Base-by-base conservation (phyloP, 768 basidiomycete genomes). In the Lactarius sp. region DNA sequence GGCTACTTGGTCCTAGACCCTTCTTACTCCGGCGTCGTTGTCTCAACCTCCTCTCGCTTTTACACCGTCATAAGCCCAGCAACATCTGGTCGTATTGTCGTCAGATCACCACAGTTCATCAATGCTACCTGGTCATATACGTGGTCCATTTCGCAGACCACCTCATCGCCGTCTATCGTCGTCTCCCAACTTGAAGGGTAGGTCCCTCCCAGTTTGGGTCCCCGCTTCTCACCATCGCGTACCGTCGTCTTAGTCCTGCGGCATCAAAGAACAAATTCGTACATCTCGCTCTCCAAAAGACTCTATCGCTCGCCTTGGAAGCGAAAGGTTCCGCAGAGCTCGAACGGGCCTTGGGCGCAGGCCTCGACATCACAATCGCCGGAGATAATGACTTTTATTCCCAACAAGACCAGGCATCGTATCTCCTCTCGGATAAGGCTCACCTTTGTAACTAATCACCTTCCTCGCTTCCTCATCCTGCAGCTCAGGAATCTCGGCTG, bases 371-470 rank as follows among this genome's bases (percentile, higher is more conserved):
- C 66, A 83, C 83, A 44, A 89, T 98, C 68, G 84, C 87, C 33
- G 96, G 94, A 10, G 94, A 94, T 74, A 98, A 99, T 70, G 97
- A 98, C 73, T 99, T 98, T 70, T 98, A 99, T 76, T 97, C 95
- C 4, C 97, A 98, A 71, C 80, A 88, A 60, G 85, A 86, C 57
- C 86, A 91, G 80, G 95, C 92, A 60, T 72, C 80, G 56, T 54
- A 41, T 31, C 34, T 61, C 70, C 33, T 18, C 56, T 36, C 53
- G 22, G 33, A 44, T 56, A 37, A 10, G 33, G 41, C 39, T 16
- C 46, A 54, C 47, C 56, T 46, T 42, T 41, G 12, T n/a, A 12
- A 51, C 51, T 50, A 51, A 60, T 37, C 20, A 27, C 4, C 42
- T 37, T 2, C 27, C 51, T 22, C 20, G 49, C 20, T 59, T 63